Evolutionary conservation across 257 asterid genomes (phyloP).

Genomic region (Solanum tarapatanum): DNA sequence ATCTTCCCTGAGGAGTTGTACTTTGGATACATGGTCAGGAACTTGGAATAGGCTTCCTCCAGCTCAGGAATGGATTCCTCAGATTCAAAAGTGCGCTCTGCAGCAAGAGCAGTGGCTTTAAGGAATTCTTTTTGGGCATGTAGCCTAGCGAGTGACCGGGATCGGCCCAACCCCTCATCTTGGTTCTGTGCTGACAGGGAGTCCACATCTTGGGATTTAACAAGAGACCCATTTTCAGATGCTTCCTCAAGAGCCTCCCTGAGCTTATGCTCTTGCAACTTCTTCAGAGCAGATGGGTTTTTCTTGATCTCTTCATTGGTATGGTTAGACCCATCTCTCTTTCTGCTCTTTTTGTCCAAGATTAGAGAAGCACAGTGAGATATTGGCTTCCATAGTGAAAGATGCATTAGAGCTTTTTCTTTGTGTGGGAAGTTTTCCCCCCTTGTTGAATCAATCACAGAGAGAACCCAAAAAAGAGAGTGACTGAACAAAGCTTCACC

Average conservation of each 20-base stretch:
- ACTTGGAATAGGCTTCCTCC: conserved; percentile 66
- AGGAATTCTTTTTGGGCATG: conserved; percentile 95
- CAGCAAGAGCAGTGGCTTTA: conserved; percentile 86
- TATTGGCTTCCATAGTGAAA: conserved; percentile 96
- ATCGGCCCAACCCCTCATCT: conserved; percentile 72
- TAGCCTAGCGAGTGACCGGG: conserved; percentile 77
- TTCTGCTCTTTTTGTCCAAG: conserved; percentile 88
- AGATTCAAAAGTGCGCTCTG: conserved; percentile 59
- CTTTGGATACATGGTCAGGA: conserved; percentile 87
- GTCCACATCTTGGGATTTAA: conserved; percentile 76
- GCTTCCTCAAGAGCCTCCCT: conserved; percentile 99
- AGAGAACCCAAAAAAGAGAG: conserved; percentile 10
- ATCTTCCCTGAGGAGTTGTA: conserved; percentile 75
- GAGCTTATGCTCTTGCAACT: conserved; percentile 77
- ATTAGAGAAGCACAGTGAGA: conserved; percentile 93
- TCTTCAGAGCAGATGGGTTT: conserved; percentile 59
- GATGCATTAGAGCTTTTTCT: conserved; percentile 61
- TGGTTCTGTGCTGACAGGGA: conserved; percentile 50
- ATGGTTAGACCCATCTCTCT: conserved; percentile 53
- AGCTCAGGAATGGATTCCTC: conserved; percentile 60
- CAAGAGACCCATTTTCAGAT: conserved; percentile 85
- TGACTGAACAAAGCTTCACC: conserved; percentile 18
- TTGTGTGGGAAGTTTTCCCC: background rate
- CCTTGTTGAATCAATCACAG: conserved; percentile 11
- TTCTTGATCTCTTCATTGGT: conserved; percentile 50